A percentile compares a stretch with the other conserved stretches of the same genome.
Evolutionary conservation across 208 protist genomes (phyloP).

Genomic region (Zelonia costaricensis): DNA sequence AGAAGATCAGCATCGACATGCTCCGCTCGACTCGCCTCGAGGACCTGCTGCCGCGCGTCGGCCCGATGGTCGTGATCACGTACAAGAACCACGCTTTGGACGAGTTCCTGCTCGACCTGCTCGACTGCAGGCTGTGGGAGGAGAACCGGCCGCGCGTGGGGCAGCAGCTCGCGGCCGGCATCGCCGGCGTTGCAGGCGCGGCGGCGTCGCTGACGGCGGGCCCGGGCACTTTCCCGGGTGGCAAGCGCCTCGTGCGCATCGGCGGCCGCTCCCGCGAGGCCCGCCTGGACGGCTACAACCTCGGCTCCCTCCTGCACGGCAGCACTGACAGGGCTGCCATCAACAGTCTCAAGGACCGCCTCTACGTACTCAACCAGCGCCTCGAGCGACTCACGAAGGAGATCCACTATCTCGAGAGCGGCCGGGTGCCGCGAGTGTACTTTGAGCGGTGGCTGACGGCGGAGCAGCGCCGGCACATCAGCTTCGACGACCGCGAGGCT

Average conservation of each 20-base stretch:
- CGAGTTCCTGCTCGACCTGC: conserved; percentile 89
- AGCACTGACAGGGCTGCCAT: conserved; percentile 62
- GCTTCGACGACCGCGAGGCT: conserved; percentile 81
- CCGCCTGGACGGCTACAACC: conserved; percentile 77
- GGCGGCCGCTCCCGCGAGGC: conserved; percentile 80
- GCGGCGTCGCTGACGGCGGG: background rate
- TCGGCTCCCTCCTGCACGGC: conserved; percentile 58
- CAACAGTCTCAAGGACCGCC: conserved; percentile 78
- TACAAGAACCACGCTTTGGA: conserved; percentile 97
- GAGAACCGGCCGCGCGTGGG: conserved; percentile 43
- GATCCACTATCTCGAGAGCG: conserved; percentile 83
- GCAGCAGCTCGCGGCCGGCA: conserved; percentile 21
- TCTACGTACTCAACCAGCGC: conserved; percentile 73
- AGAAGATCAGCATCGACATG: conserved; percentile 79
- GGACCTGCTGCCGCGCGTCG: conserved; percentile 70
- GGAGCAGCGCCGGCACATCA: conserved; percentile 70
- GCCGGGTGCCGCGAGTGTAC: conserved; percentile 73
- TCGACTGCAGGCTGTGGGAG: conserved; percentile 75
- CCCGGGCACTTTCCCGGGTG: conserved; percentile 67
- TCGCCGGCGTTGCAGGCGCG: conserved; percentile 3
- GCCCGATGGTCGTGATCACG: conserved; percentile 92
- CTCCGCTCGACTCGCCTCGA: conserved; percentile 46
- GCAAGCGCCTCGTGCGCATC: conserved; percentile 83
- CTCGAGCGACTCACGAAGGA: conserved; percentile 81
- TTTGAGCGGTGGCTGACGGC: conserved; percentile 89